A percentile compares a stretch with the other conserved stretches of the same genome.
These are phyloP conservation scores for Nannochloropsis gaditana DNA, from an alignment of 108 stramenopile species.

Conservation along the genomic window DNA sequence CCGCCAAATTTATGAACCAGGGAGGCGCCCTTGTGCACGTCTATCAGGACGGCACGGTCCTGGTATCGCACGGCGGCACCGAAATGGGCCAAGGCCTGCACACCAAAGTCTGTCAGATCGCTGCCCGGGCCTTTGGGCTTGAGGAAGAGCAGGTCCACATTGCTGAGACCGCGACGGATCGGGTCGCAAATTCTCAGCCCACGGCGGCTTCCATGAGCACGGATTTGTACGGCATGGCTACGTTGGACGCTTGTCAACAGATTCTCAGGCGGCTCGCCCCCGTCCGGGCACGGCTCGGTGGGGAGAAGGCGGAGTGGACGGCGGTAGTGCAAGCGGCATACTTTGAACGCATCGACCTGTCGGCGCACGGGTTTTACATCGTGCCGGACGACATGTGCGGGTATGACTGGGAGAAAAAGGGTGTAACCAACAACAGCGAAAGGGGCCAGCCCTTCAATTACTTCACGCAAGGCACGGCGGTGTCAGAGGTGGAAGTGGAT, in stretches of 20 bases:
- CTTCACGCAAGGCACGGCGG: slow-evolving; percentile 85
- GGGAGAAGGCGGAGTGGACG: slow-evolving; percentile 43
- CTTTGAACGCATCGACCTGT: slow-evolving; percentile 73
- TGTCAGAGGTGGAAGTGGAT: slow-evolving; percentile 83
- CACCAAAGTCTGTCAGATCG: slow-evolving; percentile 87
- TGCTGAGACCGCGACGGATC: slow-evolving; percentile 81
- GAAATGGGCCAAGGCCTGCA: slow-evolving; percentile 95
- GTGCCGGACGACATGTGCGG: slow-evolving; percentile 67
- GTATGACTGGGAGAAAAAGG: slow-evolving; percentile 62
- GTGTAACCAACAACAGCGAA: slow-evolving; percentile 63
- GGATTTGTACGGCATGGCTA: slow-evolving; percentile 91
- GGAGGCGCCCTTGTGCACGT: slow-evolving; percentile 88
- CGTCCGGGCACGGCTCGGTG: slow-evolving; percentile 59
- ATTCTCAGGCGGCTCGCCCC: slow-evolving; percentile 72
- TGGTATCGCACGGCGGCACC: slow-evolving; percentile 86
- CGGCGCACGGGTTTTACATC: slow-evolving; percentile 85
- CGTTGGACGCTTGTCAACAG: slow-evolving; percentile 83
- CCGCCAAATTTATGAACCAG: slow-evolving; percentile 77
- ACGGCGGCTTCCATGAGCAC: slow-evolving; percentile 85
- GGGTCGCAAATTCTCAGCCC: slow-evolving; percentile 78
- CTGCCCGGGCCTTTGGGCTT: slow-evolving; percentile 82
- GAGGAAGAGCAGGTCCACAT: slow-evolving; percentile 72
- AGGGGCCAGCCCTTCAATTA: slow-evolving; percentile 86
- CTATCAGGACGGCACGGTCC: slow-evolving; percentile 82
- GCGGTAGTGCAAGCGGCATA: slow-evolving; percentile 64